A percentile compares a stretch with the other conserved stretches of the same genome.
Conservation (phyloP, 2,329 filamentous ascomycete genomes). For the Aspergillus fischeri region DNA sequence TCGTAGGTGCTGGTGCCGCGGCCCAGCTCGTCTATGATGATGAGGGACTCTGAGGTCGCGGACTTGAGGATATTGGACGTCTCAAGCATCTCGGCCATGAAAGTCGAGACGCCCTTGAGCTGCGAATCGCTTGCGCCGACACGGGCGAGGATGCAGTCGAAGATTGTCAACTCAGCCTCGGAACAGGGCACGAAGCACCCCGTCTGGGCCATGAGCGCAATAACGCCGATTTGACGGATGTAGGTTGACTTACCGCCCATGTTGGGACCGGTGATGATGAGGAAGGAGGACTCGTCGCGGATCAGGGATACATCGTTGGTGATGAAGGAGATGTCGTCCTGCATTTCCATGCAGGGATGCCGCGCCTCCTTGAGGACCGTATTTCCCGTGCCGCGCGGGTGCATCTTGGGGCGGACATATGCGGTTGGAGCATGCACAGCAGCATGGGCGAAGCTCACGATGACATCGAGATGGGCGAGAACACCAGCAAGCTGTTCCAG, state of each 20-base stretch:
- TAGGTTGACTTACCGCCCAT: slow-evolving; percentile 99
- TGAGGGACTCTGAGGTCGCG: slow-evolving; percentile 88
- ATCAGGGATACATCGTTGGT: slow-evolving; percentile 88
- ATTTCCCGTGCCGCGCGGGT: slow-evolving; percentile 79
- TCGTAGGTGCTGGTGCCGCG: slow-evolving; percentile 97
- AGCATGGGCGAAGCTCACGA: slow-evolving; percentile 88
- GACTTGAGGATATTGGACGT: slow-evolving; percentile 98
- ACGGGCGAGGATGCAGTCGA: slow-evolving; percentile 92
- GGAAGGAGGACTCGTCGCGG: slow-evolving; percentile 76
- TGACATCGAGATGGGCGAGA: slow-evolving; percentile 89
- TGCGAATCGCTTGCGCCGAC: slow-evolving; percentile 95
- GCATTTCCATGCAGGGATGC: slow-evolving; percentile 97
- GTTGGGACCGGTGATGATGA: slow-evolving; percentile 96
- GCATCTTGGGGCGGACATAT: slow-evolving; percentile 87
- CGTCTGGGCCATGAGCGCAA: slow-evolving; percentile 94
- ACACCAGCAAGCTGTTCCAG: slow-evolving; percentile 84
- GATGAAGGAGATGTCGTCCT: slow-evolving; percentile 97
- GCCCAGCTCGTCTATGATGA: slow-evolving; percentile 97
- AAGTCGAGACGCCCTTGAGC: slow-evolving; percentile 95
- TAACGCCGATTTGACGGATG: slow-evolving; percentile 94
- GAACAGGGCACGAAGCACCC: slow-evolving; percentile 93
- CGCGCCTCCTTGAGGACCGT: slow-evolving; percentile 89
- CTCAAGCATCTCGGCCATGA: slow-evolving; percentile 99
- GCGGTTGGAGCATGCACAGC: slow-evolving; percentile 88
- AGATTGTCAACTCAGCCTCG: slow-evolving; percentile 88